A percentile compares a stretch with the other conserved stretches of the same genome.
Evolutionary conservation across 2,329 filamentous ascomycete species (phyloP).

Genomic region (Knufia petricola): DNA sequence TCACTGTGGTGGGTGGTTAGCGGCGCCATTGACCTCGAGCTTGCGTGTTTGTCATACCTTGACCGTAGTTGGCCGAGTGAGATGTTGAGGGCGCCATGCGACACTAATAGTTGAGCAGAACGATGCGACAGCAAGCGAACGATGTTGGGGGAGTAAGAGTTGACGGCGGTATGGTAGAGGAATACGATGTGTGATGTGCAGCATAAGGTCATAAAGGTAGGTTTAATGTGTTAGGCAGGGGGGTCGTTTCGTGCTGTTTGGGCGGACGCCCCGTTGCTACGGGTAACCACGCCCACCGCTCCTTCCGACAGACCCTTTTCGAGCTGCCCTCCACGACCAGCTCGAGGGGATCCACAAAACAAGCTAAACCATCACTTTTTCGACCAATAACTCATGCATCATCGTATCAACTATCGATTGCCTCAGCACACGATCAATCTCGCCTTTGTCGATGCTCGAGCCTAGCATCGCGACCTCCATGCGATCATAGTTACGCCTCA

Average conservation of each 20-base stretch:
- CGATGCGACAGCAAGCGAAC: constrained; percentile 9
- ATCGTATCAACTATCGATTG: constrained; percentile 6
- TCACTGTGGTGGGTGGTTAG: constrained; percentile 12
- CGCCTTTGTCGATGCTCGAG: constrained; percentile 3
- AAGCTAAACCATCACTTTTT: background rate
- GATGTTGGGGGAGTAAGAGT: constrained; percentile 8
- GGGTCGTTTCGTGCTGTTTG: constrained; percentile 9
- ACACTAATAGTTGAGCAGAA: constrained; percentile 6
- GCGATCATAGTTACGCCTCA: background rate
- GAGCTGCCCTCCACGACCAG: background rate
- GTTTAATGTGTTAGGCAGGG: background rate
- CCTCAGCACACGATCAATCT: background rate
- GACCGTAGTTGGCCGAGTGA: constrained; percentile 59
- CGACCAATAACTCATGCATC: background rate
- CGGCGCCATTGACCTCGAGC: constrained; percentile 42
- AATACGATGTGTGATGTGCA: constrained; percentile 3
- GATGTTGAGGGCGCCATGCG: constrained; percentile 23
- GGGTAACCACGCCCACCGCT: background rate
- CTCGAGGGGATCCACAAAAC: background rate
- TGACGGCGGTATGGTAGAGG: constrained; percentile 1
- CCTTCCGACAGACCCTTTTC: background rate
- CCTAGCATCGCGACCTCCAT: background rate
- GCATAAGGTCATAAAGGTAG: no score
- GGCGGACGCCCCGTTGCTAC: background rate
- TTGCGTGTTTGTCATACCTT: constrained; percentile 84